phyloP scores from a whole-genome alignment of 2,329 filamentous ascomycete species.

The Aureobasidium sp. region DNA sequence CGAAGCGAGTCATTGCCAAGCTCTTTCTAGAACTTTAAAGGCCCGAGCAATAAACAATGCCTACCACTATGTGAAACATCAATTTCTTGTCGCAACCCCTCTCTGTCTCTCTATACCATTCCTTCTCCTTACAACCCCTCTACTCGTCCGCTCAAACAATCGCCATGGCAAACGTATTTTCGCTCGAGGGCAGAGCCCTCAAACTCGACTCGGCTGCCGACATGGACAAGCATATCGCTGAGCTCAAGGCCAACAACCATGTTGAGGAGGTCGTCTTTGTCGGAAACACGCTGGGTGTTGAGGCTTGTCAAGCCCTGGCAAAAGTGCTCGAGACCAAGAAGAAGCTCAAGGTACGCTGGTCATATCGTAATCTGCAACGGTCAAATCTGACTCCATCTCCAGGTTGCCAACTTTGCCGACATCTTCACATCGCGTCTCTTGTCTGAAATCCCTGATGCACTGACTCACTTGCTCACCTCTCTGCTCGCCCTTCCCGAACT shows the following conservation, averaged over 20 bases:
- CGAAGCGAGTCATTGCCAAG: background rate
- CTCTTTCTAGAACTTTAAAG: background rate
- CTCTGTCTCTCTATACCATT: background rate
- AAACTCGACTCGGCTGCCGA: slow-evolving; percentile 88
- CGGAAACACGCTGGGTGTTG: slow-evolving; percentile 88
- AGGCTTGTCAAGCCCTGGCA: slow-evolving; percentile 77
- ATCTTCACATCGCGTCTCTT: slow-evolving; percentile 75
- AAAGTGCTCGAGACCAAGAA: slow-evolving; percentile 80
- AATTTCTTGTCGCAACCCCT: background rate
- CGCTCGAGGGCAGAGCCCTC: slow-evolving; percentile 82
- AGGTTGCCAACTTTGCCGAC: slow-evolving; percentile 82
- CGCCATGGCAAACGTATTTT: slow-evolving; percentile 67
- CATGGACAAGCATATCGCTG: slow-evolving; percentile 74
- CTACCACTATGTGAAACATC: background rate
- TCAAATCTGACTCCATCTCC: background rate
- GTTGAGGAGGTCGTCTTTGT: slow-evolving; percentile 80
- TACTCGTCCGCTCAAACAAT: slow-evolving; percentile 9
- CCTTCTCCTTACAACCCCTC: background rate
- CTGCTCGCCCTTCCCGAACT: slow-evolving; percentile 81
- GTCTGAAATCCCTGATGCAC: slow-evolving; percentile 91
- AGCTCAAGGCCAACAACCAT: slow-evolving; percentile 62
- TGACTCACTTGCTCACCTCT: slow-evolving; percentile 76
- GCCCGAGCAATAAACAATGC: background rate
- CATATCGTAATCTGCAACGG: background rate
- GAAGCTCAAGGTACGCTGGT: slow-evolving; percentile 56